Evolutionary conservation across 139 green algal genomes (phyloP), one percentile per base, ranked within the genome.

Genomic region (Mesotaenium endlicherianum): DNA sequence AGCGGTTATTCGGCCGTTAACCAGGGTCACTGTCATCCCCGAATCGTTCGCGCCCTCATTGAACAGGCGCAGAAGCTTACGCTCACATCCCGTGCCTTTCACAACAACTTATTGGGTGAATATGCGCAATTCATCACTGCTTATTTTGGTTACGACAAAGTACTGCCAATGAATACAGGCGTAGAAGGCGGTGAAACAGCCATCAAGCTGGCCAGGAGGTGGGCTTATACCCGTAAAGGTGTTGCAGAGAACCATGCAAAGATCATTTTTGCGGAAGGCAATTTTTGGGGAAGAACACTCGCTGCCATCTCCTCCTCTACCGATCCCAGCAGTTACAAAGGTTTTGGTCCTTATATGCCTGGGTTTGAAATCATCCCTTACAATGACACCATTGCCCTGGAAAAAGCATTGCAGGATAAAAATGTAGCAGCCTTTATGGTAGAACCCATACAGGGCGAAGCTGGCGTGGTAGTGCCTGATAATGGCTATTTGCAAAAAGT

Each of bases 341-440:
- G 90, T 30, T 95, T 95, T 80, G 92, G 95, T 4, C 95, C 95
- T 14, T 97, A 93, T 87, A 95, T 98, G 92, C 95, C 95, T 3
- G 95, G 95, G 20, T 96, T 96, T 87, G 91, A 97, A 80, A 88
- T 91, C 75, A 97, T 98, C 58, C 95, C 95, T 14, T 98, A 96
- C 90, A 95, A 97, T 70, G 94, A 98, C 88, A 71, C 97, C 38
- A 67, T 2, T 0, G 95, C 94, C 0, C 89, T 98, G 44, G 57
- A 95, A 84, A 70, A 53, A 0, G 88, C 91, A 82, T 88, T 97
- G 41, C 72, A 91, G 76, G 68, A 76, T 17, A 90, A 92, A 26
- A 94, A 95, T 89, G 94, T 98, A 40, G 94, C 96, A 42, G 95
- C 92, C 0, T 98, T 97, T 90, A 97, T 98, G 92, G 93, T 98